Evolutionary conservation across 768 basidiomycete genomes (phyloP).

Genomic region (Tulasnella sp.): DNA sequence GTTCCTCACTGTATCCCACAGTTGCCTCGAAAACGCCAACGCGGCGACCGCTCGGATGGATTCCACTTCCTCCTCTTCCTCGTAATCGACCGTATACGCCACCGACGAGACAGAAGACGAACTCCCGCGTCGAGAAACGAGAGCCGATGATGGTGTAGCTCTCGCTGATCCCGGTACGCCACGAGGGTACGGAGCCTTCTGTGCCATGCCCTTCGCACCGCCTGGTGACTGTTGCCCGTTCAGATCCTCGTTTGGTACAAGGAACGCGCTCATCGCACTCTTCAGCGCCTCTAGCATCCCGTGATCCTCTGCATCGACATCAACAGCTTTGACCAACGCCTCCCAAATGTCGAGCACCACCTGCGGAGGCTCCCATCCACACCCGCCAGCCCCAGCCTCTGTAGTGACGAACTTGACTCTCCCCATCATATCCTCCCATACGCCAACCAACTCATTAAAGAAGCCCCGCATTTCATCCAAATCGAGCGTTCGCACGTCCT

Average conservation of each 20-base stretch:
- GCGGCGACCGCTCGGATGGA: no score
- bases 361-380: background rate
- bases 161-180: background rate
- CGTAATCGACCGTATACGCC: no score
- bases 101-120: no score
- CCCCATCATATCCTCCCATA: conserved; percentile 7
- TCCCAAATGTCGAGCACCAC: conserved; percentile 10
- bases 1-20: conserved; percentile 5
- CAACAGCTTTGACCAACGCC: background rate
- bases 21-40: background rate
- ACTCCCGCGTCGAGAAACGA: background rate
- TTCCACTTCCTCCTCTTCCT: no score
- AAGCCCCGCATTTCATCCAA: background rate
- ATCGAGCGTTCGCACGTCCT: background rate
- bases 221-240: background rate
- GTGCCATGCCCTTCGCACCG: background rate
- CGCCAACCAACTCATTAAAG: background rate
- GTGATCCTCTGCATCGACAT: background rate
- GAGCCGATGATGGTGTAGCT: background rate
- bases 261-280: background rate
- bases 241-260: background rate
- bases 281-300: background rate
- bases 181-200: background rate
- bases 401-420: background rate
- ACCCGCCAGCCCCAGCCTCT: background rate